Percentiles rank a stretch among this genome's conserved stretches.
These are phyloP conservation scores for Pseudozyma pruni DNA, from an alignment of 1,284 basidiomycete species.

Conservation along the genomic window DNA sequence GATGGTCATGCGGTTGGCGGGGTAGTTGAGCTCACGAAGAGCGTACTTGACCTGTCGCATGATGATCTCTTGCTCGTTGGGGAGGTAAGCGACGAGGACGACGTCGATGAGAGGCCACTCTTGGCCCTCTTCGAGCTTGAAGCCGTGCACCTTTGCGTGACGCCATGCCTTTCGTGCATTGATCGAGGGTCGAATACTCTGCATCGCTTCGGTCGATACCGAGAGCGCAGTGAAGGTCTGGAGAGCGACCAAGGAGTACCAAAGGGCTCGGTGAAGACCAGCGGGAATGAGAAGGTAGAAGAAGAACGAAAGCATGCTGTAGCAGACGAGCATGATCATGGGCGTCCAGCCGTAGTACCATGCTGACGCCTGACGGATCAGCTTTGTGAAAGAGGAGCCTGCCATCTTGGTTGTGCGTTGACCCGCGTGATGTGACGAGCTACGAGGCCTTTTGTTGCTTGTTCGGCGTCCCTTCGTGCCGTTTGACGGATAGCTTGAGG, in stretches of 20 bases:
- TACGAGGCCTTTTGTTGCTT: too few relatives aligned
- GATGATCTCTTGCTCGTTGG: slow-evolving; percentile 61
- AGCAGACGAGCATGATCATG: slow-evolving; percentile 52
- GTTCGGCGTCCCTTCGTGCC: too few relatives aligned
- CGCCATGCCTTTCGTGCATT: slow-evolving; percentile 53
- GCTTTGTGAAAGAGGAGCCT: slow-evolving; percentile 7
- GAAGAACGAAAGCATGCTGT: slow-evolving; percentile 47
- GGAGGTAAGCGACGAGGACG: slow-evolving; percentile 59
- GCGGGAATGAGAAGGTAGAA: slow-evolving; percentile 54
- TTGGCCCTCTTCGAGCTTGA: slow-evolving; percentile 49
- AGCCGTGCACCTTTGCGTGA: slow-evolving; percentile 46
- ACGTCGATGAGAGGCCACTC: slow-evolving; percentile 58
- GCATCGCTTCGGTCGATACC: slow-evolving; percentile 57
- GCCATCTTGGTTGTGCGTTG: slow-evolving; percentile 12
- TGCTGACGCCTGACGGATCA: slow-evolving; percentile 30
- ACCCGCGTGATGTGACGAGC: too few relatives aligned
- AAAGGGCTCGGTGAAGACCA: slow-evolving; percentile 47
- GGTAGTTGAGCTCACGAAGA: slow-evolving; percentile 57
- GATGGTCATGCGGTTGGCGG: slow-evolving; percentile 49
- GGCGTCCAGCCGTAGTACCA: slow-evolving; percentile 57
- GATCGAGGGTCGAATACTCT: slow-evolving; percentile 53
- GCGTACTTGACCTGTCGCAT: slow-evolving; percentile 57
- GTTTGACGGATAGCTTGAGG: background rate
- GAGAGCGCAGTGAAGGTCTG: slow-evolving; percentile 57
- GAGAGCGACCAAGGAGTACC: slow-evolving; percentile 47